These are phyloP conservation scores for Suhomyces bribrorum DNA, from an alignment of 1,139 yeast species.

Conservation along the genomic window DNA sequence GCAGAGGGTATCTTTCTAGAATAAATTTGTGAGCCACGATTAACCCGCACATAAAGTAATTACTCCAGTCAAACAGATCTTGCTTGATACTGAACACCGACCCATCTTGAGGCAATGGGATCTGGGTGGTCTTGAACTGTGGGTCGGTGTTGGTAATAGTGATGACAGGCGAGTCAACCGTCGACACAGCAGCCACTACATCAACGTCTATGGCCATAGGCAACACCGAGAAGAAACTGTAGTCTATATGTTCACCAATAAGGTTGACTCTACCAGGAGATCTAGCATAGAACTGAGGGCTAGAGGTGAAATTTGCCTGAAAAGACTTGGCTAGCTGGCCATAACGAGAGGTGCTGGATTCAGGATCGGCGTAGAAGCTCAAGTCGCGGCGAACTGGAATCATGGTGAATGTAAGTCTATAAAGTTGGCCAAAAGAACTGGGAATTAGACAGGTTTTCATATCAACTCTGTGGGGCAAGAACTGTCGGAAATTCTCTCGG, in stretches of 20 bases:
- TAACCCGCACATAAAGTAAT: slow-evolving; percentile 68
- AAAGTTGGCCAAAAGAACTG: not conserved
- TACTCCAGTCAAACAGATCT: slow-evolving; percentile 57
- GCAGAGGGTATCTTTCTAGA: slow-evolving; percentile 31
- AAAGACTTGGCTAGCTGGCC: slow-evolving; percentile 23
- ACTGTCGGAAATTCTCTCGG: not conserved
- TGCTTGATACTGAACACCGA: slow-evolving; percentile 50
- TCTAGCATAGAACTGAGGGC: slow-evolving; percentile 52
- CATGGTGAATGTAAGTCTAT: slow-evolving; percentile 2
- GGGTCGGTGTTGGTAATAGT: slow-evolving; percentile 46
- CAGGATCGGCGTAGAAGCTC: slow-evolving; percentile 36
- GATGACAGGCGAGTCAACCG: slow-evolving; percentile 30
- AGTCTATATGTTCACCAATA: slow-evolving; percentile 77
- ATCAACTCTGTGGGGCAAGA: not conserved
- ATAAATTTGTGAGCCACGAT: slow-evolving; percentile 60
- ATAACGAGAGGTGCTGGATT: slow-evolving; percentile 29
- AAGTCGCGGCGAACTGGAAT: slow-evolving; percentile 40
- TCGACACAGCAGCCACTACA: slow-evolving; percentile 56
- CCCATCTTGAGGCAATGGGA: slow-evolving; percentile 47
- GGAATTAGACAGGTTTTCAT: not conserved
- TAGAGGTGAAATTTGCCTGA: slow-evolving; percentile 20
- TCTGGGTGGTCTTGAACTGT: slow-evolving; percentile 27
- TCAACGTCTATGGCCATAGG: slow-evolving; percentile 79
- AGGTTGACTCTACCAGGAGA: slow-evolving; percentile 77
- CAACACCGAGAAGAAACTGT: slow-evolving; percentile 64